phyloP scores from a whole-genome alignment of 2,329 filamentous ascomycete species.

The Alternaria alternata region DNA sequence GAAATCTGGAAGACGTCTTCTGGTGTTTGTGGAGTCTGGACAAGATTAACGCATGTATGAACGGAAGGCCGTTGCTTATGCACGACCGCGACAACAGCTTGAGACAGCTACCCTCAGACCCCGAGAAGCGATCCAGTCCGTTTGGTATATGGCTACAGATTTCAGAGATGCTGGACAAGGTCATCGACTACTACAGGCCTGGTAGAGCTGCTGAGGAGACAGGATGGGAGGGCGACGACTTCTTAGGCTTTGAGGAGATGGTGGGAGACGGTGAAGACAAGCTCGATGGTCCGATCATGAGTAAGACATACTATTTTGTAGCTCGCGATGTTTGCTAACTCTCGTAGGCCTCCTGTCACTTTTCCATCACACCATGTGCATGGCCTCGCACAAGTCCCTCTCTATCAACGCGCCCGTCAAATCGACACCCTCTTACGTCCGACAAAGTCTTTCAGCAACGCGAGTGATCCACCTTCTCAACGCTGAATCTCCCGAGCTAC shows the following conservation, averaged over 20 bases:
- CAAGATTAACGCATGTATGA: constrained; percentile 57
- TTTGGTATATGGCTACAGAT: constrained; percentile 59
- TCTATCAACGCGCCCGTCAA: constrained; percentile 55
- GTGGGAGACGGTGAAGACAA: constrained; percentile 51
- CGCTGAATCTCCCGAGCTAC: constrained; percentile 54
- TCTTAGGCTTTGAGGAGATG: constrained; percentile 57
- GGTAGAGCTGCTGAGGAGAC: constrained; percentile 51
- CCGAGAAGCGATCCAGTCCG: constrained; percentile 56
- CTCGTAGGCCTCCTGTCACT: constrained; percentile 60
- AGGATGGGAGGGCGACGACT: constrained; percentile 57
- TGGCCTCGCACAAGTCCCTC: constrained; percentile 63
- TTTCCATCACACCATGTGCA: constrained; percentile 65
- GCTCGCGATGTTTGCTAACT: constrained; percentile 21
- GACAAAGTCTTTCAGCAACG: constrained; percentile 64
- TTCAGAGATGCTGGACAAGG: constrained; percentile 55
- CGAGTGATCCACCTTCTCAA: constrained; percentile 63
- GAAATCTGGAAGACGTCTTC: constrained; percentile 56
- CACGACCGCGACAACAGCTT: constrained; percentile 58
- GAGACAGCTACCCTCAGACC: constrained; percentile 51
- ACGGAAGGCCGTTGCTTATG: constrained; percentile 58
- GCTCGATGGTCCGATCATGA: constrained; percentile 48
- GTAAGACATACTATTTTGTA: constrained; percentile 27
- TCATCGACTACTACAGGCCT: constrained; percentile 59
- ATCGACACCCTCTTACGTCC: constrained; percentile 60
- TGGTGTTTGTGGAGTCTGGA: constrained; percentile 61